These are phyloP conservation scores for Adansonia rubrostipa DNA, from an alignment of 441 rosid genomes.

Conservation along the genomic window DNA sequence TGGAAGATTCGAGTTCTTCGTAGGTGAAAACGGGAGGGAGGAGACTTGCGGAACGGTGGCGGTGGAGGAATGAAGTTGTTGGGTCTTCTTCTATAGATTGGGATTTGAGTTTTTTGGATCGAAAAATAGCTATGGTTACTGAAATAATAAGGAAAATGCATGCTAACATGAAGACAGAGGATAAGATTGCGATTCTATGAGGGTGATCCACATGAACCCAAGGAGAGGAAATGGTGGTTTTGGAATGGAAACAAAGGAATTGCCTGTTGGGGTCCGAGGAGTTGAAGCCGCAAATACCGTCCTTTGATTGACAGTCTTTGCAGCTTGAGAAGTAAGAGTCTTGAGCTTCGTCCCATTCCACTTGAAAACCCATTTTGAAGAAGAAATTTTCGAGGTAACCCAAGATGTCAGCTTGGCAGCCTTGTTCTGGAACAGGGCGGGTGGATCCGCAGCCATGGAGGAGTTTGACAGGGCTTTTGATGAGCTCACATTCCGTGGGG, in stretches of 20 bases:
- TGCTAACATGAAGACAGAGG: neutral
- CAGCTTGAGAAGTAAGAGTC: neutral
- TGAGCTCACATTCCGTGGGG: neutral
- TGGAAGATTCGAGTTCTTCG: slow-evolving; percentile 78
- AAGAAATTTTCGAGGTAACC: neutral
- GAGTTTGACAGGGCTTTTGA: neutral
- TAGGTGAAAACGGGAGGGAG: slow-evolving; percentile 85
- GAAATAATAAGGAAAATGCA: slow-evolving; percentile 53
- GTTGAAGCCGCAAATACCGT: slow-evolving; percentile 1
- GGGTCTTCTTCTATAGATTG: slow-evolving; percentile 58
- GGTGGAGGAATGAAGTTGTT: slow-evolving; percentile 56
- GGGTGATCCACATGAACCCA: neutral
- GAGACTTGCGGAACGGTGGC: slow-evolving; percentile 65
- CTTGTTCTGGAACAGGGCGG: neutral
- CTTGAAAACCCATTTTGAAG: neutral
- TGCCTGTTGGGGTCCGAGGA: slow-evolving; percentile 34
- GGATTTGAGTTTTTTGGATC: slow-evolving; percentile 51
- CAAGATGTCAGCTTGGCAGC: neutral
- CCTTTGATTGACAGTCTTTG: neutral
- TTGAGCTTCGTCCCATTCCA: slow-evolving; percentile 4
- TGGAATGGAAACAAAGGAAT: slow-evolving; percentile 54
- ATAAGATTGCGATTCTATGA: neutral
- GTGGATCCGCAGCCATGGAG: neutral
- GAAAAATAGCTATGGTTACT: slow-evolving; percentile 41
- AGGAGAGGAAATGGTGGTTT: slow-evolving; percentile 39